Base-by-base conservation (phyloP, 139 green algal species). In the Coelastrella sp. region DNA sequence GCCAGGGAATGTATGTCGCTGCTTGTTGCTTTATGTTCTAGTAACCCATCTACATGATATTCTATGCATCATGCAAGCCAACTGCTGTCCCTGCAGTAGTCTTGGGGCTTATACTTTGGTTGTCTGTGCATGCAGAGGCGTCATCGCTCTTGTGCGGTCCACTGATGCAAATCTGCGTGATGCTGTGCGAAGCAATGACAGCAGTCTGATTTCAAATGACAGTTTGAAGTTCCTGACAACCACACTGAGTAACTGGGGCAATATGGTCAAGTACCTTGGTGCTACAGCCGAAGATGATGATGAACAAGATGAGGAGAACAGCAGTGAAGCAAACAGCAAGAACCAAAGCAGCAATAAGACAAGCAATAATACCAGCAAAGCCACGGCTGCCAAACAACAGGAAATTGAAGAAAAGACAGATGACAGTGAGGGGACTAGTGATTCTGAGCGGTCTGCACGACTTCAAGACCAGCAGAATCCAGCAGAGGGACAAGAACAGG, bases 211-310 rank as follows among this genome's bases (percentile, higher is more conserved):
- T 23, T 71, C 53, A 2, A 38, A n/a, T 27, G 75, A 82, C 7
- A 40, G 75, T 11, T 45, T 82, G 8, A n/a, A 53, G 23, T 53
- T 82, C 34, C 75, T 82, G 51, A 51, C 34, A 2, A 69, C 62
- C 19, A 82, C 75, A 59, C 75, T 82, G 9, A 51, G 30, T 15
- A 57, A 82, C 53, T 82, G 75, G 75, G 75, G 75, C 4, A 51
- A 51, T 23, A 82, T 57, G 34, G 30, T 82, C 19, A 69, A 71
- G 53, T 53, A 41, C 35, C 48, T 82, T 3, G 75, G 72, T n/a
- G 43, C 43, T 35, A 51, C 21, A 17, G 43, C 40, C 40, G 30
- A 72, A 34, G 25, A 23, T 48, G 75, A 38, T 27, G 75, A 57
- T 13, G 37, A 71, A 30, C 51, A 69, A 2, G 35, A 51, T 35